Evolutionary conservation across 257 asterid genomes (phyloP), one percentile per base, ranked within the genome.

Genomic region (Plantago elongata): DNA sequence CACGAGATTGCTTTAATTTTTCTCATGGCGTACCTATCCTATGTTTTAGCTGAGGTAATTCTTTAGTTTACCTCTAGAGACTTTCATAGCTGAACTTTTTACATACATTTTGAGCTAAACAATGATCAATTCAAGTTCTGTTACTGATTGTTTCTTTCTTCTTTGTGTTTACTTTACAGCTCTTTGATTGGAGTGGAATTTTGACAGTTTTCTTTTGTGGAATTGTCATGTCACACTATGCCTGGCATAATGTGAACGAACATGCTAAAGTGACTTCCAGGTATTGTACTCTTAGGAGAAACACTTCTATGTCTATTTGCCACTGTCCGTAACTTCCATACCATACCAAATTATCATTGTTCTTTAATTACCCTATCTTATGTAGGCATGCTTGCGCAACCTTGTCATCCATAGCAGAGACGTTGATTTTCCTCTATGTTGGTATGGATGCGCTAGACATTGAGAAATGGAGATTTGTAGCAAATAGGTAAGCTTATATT

Each of bases 391-490:
- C 76, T 51, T 89, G 83, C 67, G 87, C 88, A 57, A 83, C 95
- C 2, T 18, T 86, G 57, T 89, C 97, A 16, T 79, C 76, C 65
- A 69, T 84, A 52, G 87, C 94, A 1, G 94, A 89, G 78, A 70
- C 63, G 29, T 76, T 83, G 61, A 89, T 89, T 69, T 89, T 86
- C 84, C 89, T 84, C 18, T 89, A 86, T 37, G 94, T 89, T 73
- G 97, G 97, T 46, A 84, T 86, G 97, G 97, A 86, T 76, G 97
- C 97, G 18, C 60, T 89, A 51, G 97, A 84, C 71, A 69, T 86
- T 42, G 89, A 86, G 65, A 89, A 86, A 69, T 89, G 95, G 97
- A 68, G 64, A 66, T 69, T 79, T 15, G 85, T 81, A 11, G 74
- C 70, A 15, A 54, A 64, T 73, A 78, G 82, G 94, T 86, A 52